Evolutionary conservation across 2,329 filamentous ascomycete species (phyloP), one percentile per base, ranked within the genome.

Genomic region (Microsporum ferrugineum): DNA sequence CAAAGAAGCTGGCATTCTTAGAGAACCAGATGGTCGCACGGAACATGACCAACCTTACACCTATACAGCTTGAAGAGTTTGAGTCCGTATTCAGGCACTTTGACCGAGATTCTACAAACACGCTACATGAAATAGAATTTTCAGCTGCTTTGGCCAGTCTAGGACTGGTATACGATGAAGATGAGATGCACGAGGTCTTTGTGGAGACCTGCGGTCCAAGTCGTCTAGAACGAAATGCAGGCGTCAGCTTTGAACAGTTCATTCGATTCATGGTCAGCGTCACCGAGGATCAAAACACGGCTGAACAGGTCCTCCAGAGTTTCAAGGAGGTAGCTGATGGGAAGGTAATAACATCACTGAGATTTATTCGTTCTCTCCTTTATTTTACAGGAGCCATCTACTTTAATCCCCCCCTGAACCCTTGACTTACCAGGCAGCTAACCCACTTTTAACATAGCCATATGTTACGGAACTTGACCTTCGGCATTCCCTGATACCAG

Each of bases 201-300:
- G 71, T 88, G 58, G 88, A 92, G 60, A 95, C 91, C n/a, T 91
- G 89, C 65, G 84, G 83, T 41, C 71, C 70, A 57, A 66, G 67
- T 38, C 68, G 73, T 61, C 63, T 90, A 85, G 39, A 83, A 79
- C 66, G 88, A 86, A 73, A 74, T 60, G 72, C 73, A 12, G 84
- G 88, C 66, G 94, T 99, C 58, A 94, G 89, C 3, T 99, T 99
- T 71, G 94, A 99, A 77, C 92, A 97, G 75, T 99, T 99, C 71
- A 99, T 99, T 72, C 86, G 89, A 43, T 99, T 99, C 80, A 99
- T 99, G 94, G 94, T 99, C 56, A 90, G 95, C 68, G 94, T 96
- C 57, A 99, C 94, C 10, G 94, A 99, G 76, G 94, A 99, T 71
- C 94, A 99, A 77, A 96, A 99, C 73, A 96, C 91, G 2, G 94